Conservation (phyloP, 768 basidiomycete genomes). For the Boletus sp. region DNA sequence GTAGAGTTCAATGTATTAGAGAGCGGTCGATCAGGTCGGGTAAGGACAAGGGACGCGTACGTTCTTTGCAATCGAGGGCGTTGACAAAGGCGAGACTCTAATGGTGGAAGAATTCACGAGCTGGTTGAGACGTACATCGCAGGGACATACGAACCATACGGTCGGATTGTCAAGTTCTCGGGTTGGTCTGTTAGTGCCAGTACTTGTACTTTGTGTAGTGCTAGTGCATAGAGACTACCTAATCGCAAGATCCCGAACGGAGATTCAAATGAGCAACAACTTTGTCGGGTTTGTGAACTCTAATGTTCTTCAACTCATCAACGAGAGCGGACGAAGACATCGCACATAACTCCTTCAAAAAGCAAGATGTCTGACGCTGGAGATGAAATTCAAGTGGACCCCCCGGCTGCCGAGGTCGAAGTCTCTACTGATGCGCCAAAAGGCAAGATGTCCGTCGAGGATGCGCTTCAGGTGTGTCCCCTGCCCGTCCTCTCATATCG, state of each 20-base stretch:
- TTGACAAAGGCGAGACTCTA: conserved; percentile 73
- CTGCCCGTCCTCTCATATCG: not conserved
- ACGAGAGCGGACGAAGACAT: conserved; percentile 97
- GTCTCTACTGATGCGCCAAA: conserved; percentile 87
- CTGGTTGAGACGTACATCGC: not conserved
- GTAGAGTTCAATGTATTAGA: conserved; percentile 1
- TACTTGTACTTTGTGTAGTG: not conserved
- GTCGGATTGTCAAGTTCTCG: not conserved
- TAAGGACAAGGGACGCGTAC: conserved; percentile 40
- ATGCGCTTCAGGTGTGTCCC: conserved; percentile 75
- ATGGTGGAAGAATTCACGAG: conserved; percentile 19
- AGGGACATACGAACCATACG: conserved; percentile 28
- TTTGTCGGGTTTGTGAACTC: conserved; percentile 39
- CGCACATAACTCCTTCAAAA: conserved; percentile 23
- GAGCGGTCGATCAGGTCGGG: conserved; percentile 3
- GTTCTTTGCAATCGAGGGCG: conserved; percentile 73
- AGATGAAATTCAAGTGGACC: conserved; percentile 84
- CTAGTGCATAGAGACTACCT: not conserved
- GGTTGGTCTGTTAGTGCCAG: rapidly evolving
- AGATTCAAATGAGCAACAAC: conserved; percentile 40
- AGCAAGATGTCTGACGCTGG: conserved; percentile 94
- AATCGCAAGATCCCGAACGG: conserved; percentile 51
- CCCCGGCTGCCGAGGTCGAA: conserved; percentile 63
- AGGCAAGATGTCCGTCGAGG: conserved; percentile 94
- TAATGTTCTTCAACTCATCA: conserved; percentile 66